Evolutionary conservation across 257 asterid genomes (phyloP).

Genomic region (Forsythia viridissima): DNA sequence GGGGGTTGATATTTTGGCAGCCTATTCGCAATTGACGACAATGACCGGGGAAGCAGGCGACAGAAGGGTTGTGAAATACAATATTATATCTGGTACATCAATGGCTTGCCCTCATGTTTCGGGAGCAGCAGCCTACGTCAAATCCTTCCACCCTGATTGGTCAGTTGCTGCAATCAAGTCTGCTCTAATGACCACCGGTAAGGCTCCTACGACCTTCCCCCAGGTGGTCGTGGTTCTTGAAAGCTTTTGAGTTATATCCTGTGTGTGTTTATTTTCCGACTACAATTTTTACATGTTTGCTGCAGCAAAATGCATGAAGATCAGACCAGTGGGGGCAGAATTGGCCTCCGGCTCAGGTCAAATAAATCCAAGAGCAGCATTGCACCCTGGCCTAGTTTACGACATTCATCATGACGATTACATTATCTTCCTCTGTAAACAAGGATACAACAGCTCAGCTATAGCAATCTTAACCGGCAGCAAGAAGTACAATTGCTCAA

Average conservation of each 20-base stretch:
- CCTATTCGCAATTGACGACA: slow-evolving; percentile 36
- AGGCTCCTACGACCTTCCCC: not conserved
- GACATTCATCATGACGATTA: slow-evolving; percentile 46
- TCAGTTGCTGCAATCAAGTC: slow-evolving; percentile 83
- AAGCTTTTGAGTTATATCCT: not conserved
- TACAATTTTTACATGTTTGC: not conserved
- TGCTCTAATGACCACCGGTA: slow-evolving; percentile 85
- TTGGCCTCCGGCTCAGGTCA: slow-evolving; percentile 67
- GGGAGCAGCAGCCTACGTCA: slow-evolving; percentile 74
- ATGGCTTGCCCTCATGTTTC: slow-evolving; percentile 89
- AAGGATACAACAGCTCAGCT: slow-evolving; percentile 43
- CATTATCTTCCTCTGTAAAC: slow-evolving; percentile 60
- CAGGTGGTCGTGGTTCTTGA: not conserved
- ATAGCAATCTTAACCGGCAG: slow-evolving; percentile 46
- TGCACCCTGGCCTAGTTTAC: slow-evolving; percentile 69
- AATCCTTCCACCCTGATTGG: slow-evolving; percentile 75
- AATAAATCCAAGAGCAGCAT: slow-evolving; percentile 54
- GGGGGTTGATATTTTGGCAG: slow-evolving; percentile 75
- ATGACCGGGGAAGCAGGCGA: slow-evolving; percentile 32
- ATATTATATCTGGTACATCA: slow-evolving; percentile 77
- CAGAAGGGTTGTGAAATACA: slow-evolving; percentile 40
- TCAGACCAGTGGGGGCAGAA: slow-evolving; percentile 40
- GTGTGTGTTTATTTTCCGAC: not conserved
- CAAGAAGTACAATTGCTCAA: slow-evolving; percentile 47
- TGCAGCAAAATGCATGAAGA: slow-evolving; percentile 58